Evolutionary conservation across 306 rosid genomes (phyloP).

Genomic region (Adenanthera pavonina): DNA sequence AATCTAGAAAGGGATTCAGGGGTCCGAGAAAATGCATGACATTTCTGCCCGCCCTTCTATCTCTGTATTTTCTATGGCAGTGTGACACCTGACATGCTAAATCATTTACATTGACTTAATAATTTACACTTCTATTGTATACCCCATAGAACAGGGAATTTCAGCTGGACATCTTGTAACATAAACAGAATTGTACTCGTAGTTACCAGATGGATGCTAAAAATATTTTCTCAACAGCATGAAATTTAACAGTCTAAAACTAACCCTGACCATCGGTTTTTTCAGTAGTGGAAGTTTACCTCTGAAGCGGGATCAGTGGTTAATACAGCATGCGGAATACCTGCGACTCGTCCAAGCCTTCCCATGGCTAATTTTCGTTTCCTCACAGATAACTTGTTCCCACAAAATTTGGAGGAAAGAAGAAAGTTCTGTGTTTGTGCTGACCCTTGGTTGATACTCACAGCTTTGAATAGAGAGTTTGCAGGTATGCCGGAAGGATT

Average conservation of each 20-base stretch:
- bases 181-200: neutral
- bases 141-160: neutral
- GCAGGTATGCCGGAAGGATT: slow-evolving; percentile 62
- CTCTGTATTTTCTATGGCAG: neutral
- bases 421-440: slow-evolving; percentile 49
- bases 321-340: slow-evolving; percentile 66
- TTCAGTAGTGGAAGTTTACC: slow-evolving; percentile 45
- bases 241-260: slow-evolving; percentile 1
- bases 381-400: slow-evolving; percentile 53
- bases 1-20: neutral
- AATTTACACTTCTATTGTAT: neutral
- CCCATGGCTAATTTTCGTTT: slow-evolving; percentile 62
- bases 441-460: slow-evolving; percentile 55
- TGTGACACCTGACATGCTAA: neutral
- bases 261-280: neutral
- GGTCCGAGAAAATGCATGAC: neutral
- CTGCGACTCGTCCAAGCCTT: slow-evolving; percentile 36
- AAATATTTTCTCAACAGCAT: neutral
- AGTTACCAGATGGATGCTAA: neutral
- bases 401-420: slow-evolving; percentile 61
- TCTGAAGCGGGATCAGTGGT: slow-evolving; percentile 62
- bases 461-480: slow-evolving; percentile 58
- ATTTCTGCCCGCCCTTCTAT: neutral
- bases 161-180: neutral
- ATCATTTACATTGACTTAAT: slow-evolving; percentile 14